Percentiles rank a stretch among this genome's conserved stretches.
phyloP scores from a whole-genome alignment of 352 stramenopile species.

The Globisporangium perplexum region DNA sequence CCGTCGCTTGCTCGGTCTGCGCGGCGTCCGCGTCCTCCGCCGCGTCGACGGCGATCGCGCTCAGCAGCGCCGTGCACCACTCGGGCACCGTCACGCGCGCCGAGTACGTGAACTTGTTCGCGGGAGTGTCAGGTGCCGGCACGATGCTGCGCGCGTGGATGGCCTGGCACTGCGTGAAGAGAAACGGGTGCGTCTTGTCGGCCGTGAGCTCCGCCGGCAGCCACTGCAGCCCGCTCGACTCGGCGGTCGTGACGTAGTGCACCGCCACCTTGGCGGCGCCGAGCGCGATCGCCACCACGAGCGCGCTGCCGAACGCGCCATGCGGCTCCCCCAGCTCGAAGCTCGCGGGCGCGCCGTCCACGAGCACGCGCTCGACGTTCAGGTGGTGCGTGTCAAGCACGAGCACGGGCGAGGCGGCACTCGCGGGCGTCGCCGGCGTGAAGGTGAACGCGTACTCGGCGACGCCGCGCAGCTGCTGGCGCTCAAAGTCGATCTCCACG shows the following conservation, averaged over 20 bases:
- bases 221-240: constrained; percentile 85
- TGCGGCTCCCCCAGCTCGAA: constrained; percentile 32
- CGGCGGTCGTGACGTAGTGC: constrained; percentile 13
- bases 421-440: constrained; percentile 10
- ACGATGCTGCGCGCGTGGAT: constrained; percentile 95
- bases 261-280: constrained; percentile 44
- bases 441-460: constrained; percentile 83
- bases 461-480: constrained; percentile 55
- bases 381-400: constrained; percentile 87
- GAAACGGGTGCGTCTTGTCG: constrained; percentile 91
- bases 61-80: constrained; percentile 94
- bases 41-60: constrained; percentile 42
- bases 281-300: constrained; percentile 41
- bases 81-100: constrained; percentile 85
- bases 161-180: constrained; percentile 93
- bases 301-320: constrained; percentile 59
- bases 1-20: neutral
- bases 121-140: constrained; percentile 94
- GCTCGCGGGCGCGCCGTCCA: constrained; percentile 31
- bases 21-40: neutral
- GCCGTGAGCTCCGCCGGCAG: constrained; percentile 92
- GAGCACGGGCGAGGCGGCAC: constrained; percentile 20
- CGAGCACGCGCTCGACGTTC: constrained; percentile 46
- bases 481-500: constrained; percentile 81
- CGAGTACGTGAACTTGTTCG: constrained; percentile 94